Evolutionary conservation across 768 basidiomycete genomes (phyloP).

Genomic region (Pholiota molesta): DNA sequence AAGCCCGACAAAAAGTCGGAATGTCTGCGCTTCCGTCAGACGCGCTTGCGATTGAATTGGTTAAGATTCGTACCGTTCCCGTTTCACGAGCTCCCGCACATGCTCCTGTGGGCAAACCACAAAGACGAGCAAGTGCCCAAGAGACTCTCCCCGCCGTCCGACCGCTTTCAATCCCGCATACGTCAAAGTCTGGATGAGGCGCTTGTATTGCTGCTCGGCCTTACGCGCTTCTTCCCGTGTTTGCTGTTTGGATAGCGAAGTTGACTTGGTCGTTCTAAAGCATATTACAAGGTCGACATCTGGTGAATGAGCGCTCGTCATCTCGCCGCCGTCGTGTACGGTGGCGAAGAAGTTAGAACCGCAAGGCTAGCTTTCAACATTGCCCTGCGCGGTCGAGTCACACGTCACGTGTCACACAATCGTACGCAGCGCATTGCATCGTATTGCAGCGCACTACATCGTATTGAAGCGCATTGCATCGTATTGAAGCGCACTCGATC

Average conservation of each 20-base stretch:
- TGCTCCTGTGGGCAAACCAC: slow-evolving; percentile 68
- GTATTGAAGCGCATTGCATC: too few relatives aligned
- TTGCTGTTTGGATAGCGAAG: slow-evolving; percentile 60
- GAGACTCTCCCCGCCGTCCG: slow-evolving; percentile 73
- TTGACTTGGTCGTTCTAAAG: slow-evolving; percentile 58
- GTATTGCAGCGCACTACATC: too few relatives aligned
- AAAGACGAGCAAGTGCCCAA: slow-evolving; percentile 78
- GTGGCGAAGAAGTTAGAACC: too few relatives aligned
- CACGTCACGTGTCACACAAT: too few relatives aligned
- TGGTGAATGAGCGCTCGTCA: slow-evolving; percentile 29
- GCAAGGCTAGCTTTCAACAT: too few relatives aligned
- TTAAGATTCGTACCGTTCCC: slow-evolving; percentile 63
- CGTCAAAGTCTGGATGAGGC: slow-evolving; percentile 62
- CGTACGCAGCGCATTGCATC: too few relatives aligned
- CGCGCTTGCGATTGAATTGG: neutral
- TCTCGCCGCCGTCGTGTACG: neutral
- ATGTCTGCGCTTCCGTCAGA: slow-evolving; percentile 43
- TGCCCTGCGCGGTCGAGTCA: too few relatives aligned
- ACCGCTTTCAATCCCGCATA: slow-evolving; percentile 70
- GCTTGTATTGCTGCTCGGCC: slow-evolving; percentile 70
- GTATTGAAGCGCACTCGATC: too few relatives aligned
- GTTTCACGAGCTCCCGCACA: slow-evolving; percentile 64
- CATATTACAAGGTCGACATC: slow-evolving; percentile 76
- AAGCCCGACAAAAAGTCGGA: slow-evolving; percentile 80
- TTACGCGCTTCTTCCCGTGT: slow-evolving; percentile 62